Base-by-base conservation (phyloP, 768 basidiomycete species). In the Mycena capillaripes region DNA sequence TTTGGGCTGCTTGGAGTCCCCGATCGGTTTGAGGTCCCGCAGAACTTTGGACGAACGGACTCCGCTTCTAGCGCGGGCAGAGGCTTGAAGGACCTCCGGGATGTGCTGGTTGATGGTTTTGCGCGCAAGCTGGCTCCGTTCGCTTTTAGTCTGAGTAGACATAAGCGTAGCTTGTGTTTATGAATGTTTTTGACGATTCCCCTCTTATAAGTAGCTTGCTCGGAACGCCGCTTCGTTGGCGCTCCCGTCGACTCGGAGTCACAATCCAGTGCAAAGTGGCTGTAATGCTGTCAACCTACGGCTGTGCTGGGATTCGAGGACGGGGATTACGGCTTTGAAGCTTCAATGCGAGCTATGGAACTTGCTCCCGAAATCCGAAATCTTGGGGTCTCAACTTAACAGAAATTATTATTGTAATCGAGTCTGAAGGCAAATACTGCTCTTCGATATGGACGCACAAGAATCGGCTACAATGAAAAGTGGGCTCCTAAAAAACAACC, bases 101-200 rank as follows among this genome's bases (percentile, higher is more conserved):
- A 77, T 77, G 62, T 61, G 38, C 19, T 75, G 64, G 44, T 66
- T 75, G 61, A 75, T 30, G 3, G 72, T 77, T 64, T 66, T 74
- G 17, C 74, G 74, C 2, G 76, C 74, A 23, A 77, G 72, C 48
- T 72, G 57, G 52, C 60, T 66, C 25, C 70, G 76, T 25, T 65
- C 71, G 40, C 30, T 58, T 66, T 76, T 76, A 23, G 62, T 56
- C n/a, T 8, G 59, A 14, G 60, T 60, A 53, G 63, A 46, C 60
- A 61, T 61, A 44, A 32, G 34, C 2, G 38, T n/a, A 25, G 21
- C 12, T 40, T 30, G 17, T 16, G 36, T 14, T 29, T 0, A 40
- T 30, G 17, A 27, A 17, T 25, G 59, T 29, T 21, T 10, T 14
- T 60, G 36, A 59, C n/a, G 58, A 3, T 38, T 10, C 38, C 11